A percentile compares a stretch with the other conserved stretches of the same genome.
Evolutionary conservation across 805 yeast genomes (phyloP).

Genomic region (Candida morakotiae): DNA sequence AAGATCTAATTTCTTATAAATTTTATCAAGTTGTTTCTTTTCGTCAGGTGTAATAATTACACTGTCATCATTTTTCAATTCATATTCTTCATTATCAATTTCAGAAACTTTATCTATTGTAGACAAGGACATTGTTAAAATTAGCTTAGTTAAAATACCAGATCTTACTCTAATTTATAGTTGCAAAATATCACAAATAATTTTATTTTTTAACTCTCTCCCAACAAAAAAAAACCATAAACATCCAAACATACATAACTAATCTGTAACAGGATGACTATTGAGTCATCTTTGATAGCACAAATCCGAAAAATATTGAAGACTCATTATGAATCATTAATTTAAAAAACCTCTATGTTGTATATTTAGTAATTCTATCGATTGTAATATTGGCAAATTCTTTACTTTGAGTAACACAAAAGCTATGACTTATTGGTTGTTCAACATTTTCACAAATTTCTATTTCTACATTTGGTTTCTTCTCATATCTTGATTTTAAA

Average conservation of each 20-base stretch:
- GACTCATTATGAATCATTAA: too few species aligned
- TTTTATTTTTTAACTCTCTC: background rate
- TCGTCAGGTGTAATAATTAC: constrained; percentile 4
- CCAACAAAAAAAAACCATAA: constrained; percentile 1
- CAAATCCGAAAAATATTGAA: too few species aligned
- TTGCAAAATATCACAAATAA: constrained; percentile 2
- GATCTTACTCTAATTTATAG: constrained; percentile 1
- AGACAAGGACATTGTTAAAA: background rate
- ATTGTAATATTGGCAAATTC: constrained; percentile 44
- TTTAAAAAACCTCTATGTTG: too few species aligned
- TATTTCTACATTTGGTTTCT: constrained; percentile 23
- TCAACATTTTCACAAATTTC: constrained; percentile 27
- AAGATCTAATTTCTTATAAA: constrained; percentile 60
- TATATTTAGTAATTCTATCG: constrained; percentile 8
- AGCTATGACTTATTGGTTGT: constrained; percentile 50
- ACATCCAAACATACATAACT: constrained; percentile 6
- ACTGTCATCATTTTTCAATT: constrained; percentile 1
- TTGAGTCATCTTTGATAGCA: constrained; percentile 3
- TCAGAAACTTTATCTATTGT: constrained; percentile 2
- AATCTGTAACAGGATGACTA: constrained; percentile 2
- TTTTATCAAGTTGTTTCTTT: constrained; percentile 40
- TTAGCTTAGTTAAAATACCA: background rate
- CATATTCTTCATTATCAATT: constrained; percentile 6
- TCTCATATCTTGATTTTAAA: constrained; percentile 33
- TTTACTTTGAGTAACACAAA: constrained; percentile 55